Evolutionary conservation across 306 rosid genomes (phyloP), one percentile per base, ranked within the genome.

Genomic region (Cercis canadensis): DNA sequence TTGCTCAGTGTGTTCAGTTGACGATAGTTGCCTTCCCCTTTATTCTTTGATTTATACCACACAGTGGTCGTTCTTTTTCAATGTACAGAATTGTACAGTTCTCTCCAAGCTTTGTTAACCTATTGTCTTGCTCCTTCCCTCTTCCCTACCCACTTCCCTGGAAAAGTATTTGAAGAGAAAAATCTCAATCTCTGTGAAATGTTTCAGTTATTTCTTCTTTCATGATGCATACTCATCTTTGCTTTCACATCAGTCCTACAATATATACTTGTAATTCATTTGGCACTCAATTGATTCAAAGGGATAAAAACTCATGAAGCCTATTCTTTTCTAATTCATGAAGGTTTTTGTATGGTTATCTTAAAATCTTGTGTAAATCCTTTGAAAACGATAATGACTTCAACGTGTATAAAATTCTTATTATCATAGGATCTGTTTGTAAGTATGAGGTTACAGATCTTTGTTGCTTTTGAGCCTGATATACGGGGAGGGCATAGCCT

Each of bases 71-170:
- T 67, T 73, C 75, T 8, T 81, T 85, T 77, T 73, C 58, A 67
- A 37, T 83, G 89, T 88, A 84, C 69, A 85, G 88, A 83, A 77
- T 51, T 75, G 84, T 83, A 83, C 74, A 83, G 82, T 24, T 3
- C 0, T 17, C 44, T 33, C 50, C 44, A 58, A 33, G 13, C 47
- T 39, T 57, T 70, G n/a, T 50, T 57, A 18, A n/a, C 57, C 57
- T 7, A 8, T 5, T 40, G 29, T 65, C 44, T 62, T 57, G 34
- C 69, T 56, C 49, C 63, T 31, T 54, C 19, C 15, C 46, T 33
- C 12, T 34, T 19, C 37, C 6, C 0, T 34, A n/a, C 19, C 15
- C 46, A 14, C 12, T 34, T 19, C 37, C 6, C 0, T 34, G 13
- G 53, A 37, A 8, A 65, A 46, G 33, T 57, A 17, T 10, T 45